A percentile compares a stretch with the other conserved stretches of the same genome.
Conservation (phyloP, 331 rosid species). For the Quercus phellos region DNA sequence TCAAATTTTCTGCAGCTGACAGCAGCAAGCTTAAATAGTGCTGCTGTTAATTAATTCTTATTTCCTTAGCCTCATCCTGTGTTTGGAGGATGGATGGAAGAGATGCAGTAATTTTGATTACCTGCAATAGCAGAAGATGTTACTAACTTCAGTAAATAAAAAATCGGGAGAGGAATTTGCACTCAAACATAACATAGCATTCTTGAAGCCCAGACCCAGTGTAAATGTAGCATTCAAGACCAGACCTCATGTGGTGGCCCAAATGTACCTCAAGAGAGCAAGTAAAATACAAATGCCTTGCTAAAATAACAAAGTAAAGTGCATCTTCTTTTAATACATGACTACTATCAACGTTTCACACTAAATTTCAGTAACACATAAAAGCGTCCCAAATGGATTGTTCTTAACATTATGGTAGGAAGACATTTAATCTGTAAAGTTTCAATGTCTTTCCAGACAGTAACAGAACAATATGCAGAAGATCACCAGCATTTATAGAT, state of each 20-base stretch:
- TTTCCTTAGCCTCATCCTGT: slow-evolving; percentile 23
- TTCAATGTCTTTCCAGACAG: too few species aligned
- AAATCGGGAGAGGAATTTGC: too few species aligned
- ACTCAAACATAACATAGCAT: background rate
- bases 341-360: background rate
- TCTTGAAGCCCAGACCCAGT: too few species aligned
- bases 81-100: slow-evolving; percentile 53
- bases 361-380: background rate
- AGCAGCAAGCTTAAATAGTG: background rate
- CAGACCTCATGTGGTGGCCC: background rate
- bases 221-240: too few species aligned
- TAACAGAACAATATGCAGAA: too few species aligned
- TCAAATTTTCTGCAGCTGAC: background rate
- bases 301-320: background rate
- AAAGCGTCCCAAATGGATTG: background rate
- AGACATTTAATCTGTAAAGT: too few species aligned
- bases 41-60: background rate
- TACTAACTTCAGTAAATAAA: background rate
- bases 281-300: background rate
- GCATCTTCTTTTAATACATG: too few species aligned
- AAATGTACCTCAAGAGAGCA: background rate
- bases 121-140: slow-evolving; percentile 35
- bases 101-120: slow-evolving; percentile 56
- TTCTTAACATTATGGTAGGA: too few species aligned
- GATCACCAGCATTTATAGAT: too few species aligned